Conservation (phyloP, 148 eudicot species). For the Chenopodium berlandieri region DNA sequence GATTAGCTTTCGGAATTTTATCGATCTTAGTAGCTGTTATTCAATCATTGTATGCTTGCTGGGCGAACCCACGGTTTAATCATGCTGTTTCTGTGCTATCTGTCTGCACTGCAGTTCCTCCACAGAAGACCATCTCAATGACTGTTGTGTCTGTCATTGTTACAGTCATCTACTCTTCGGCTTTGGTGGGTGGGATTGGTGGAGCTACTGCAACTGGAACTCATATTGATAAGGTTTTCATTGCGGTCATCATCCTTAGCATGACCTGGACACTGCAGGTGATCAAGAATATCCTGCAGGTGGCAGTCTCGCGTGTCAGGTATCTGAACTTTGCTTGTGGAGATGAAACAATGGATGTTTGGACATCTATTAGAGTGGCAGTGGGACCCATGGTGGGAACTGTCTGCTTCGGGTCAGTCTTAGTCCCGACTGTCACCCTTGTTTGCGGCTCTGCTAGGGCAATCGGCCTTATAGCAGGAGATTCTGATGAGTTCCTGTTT, state of each 20-base stretch:
- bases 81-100: conserved; percentile 37
- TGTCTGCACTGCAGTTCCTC: conserved; percentile 28
- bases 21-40: conserved; percentile 37
- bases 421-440: conserved; percentile 42
- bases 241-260: conserved; percentile 30
- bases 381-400: conserved; percentile 34
- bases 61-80: conserved; percentile 50
- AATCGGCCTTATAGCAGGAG: conserved; percentile 46
- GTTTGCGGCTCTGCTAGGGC: conserved; percentile 46
- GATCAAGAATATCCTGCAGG: conserved; percentile 48
- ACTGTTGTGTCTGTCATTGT: conserved; percentile 11
- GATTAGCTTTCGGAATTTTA: conserved; percentile 40
- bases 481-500: conserved; percentile 69
- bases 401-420: conserved; percentile 47
- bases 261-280: conserved; percentile 47
- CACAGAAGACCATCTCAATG: conserved; percentile 23
- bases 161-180: conserved; percentile 29
- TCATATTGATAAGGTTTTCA: conserved; percentile 7
- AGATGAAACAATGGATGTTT: conserved; percentile 18
- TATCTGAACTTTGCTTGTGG: conserved; percentile 41
- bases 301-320: conserved; percentile 45
- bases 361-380: conserved; percentile 18
- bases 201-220: conserved; percentile 40
- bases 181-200: conserved; percentile 55
- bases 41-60: conserved; percentile 54